Evolutionary conservation across 208 protist genomes (phyloP).

Genomic region (Trypanosomatidae sp.): DNA sequence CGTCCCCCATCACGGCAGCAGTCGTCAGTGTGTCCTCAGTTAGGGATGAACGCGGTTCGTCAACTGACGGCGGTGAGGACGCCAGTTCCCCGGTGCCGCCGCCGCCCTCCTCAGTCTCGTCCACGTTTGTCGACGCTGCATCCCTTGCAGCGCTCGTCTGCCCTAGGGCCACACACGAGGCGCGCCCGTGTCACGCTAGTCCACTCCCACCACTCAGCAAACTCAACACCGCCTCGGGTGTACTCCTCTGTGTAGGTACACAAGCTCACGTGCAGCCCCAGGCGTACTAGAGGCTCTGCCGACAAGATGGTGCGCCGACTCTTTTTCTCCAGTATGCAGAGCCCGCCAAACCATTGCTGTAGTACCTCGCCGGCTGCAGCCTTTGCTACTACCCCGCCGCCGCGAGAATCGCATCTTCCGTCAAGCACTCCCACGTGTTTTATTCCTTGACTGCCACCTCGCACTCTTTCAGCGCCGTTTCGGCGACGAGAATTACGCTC

Average conservation of each 20-base stretch:
- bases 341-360: neutral
- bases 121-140: neutral
- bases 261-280: slow-evolving; percentile 8
- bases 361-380: neutral
- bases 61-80: neutral
- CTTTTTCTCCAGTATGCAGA: slow-evolving; percentile 3
- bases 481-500: slow-evolving; percentile 10
- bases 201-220: slow-evolving; percentile 1
- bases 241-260: slow-evolving; percentile 11
- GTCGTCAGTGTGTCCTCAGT: neutral
- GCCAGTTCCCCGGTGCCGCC: neutral
- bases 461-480: slow-evolving; percentile 11
- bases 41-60: neutral
- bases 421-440: neutral
- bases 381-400: neutral
- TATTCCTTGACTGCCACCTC: slow-evolving; percentile 1
- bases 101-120: neutral
- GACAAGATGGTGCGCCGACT: neutral
- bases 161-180: neutral
- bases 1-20: neutral
- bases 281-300: slow-evolving; percentile 4
- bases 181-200: neutral
- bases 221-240: slow-evolving; percentile 8
- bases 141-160: neutral
- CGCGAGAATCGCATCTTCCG: neutral